A percentile compares a stretch with the other conserved stretches of the same genome.
These are phyloP conservation scores for Macrocystidia cucumis DNA, from an alignment of 1,284 basidiomycete species.

Conservation along the genomic window DNA sequence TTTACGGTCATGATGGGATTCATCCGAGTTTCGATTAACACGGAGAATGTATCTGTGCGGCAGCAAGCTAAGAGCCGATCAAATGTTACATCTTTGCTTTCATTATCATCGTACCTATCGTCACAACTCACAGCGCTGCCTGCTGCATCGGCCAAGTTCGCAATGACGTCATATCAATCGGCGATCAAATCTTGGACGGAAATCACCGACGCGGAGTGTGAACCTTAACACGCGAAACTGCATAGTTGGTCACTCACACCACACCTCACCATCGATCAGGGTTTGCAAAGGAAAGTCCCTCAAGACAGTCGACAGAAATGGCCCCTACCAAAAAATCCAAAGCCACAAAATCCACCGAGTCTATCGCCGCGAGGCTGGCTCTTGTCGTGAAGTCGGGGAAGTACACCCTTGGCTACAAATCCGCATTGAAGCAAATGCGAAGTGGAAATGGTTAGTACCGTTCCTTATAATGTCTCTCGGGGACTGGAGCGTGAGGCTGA, in stretches of 20 bases:
- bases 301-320: conserved; percentile 44
- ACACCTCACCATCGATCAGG: conserved; percentile 11
- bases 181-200: too few species aligned
- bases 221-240: conserved; percentile 19
- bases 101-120: too few species aligned
- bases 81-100: too few species aligned
- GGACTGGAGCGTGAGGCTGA: conserved; percentile 96
- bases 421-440: conserved; percentile 97
- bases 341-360: conserved; percentile 86
- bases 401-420: conserved; percentile 93
- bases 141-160: too few species aligned
- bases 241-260: conserved; percentile 15
- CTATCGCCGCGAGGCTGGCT: conserved; percentile 91
- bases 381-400: conserved; percentile 98
- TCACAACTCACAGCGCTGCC: too few species aligned
- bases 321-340: conserved; percentile 94
- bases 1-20: too few species aligned
- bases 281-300: conserved; percentile 9
- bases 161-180: too few species aligned
- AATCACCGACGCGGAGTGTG: conserved; percentile 12
- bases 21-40: too few species aligned
- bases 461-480: conserved; percentile 41
- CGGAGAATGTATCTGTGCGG: too few species aligned
- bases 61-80: too few species aligned
- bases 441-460: conserved; percentile 92